Conservation (phyloP, 2,329 filamentous ascomycete genomes). For the Albifimbria verrucaria region DNA sequence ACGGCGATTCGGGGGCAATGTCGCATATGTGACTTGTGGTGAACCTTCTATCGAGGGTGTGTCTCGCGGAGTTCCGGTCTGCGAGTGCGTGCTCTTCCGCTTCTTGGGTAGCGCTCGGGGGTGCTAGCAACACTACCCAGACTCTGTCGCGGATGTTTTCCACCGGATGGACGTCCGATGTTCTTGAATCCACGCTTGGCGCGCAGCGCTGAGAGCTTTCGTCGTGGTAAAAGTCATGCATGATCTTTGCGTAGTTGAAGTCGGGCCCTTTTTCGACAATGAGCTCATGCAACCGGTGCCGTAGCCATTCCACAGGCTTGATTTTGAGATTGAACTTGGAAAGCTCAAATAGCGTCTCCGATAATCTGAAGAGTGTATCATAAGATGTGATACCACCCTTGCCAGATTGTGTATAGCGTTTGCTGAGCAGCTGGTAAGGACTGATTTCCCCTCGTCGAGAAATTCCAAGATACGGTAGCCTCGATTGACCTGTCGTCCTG, state of each 20-base stretch:
- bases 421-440: constrained; percentile 54
- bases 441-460: constrained; percentile 47
- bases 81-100: constrained; percentile 29
- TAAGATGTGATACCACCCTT: constrained; percentile 45
- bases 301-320: constrained; percentile 53
- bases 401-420: constrained; percentile 42
- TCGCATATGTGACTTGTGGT: constrained; percentile 17
- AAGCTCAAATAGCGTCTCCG: constrained; percentile 51
- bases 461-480: constrained; percentile 52
- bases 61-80: constrained; percentile 22
- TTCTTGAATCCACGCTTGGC: constrained; percentile 53
- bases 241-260: constrained; percentile 49
- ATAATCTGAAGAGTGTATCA: constrained; percentile 54
- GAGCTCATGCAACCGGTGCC: constrained; percentile 53
- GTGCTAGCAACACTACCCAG: constrained; percentile 19
- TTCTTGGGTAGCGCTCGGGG: constrained; percentile 23
- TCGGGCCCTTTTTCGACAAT: constrained; percentile 36
- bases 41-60: constrained; percentile 23
- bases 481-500: constrained; percentile 54
- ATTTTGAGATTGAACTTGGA: constrained; percentile 51
- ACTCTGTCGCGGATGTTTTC: constrained; percentile 29
- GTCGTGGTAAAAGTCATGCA: constrained; percentile 56
- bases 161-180: constrained; percentile 52
- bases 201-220: constrained; percentile 47
- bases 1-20: constrained; percentile 8